phyloP scores from a whole-genome alignment of 1,139 yeast genomes.

The Candida mesenterica region DNA sequence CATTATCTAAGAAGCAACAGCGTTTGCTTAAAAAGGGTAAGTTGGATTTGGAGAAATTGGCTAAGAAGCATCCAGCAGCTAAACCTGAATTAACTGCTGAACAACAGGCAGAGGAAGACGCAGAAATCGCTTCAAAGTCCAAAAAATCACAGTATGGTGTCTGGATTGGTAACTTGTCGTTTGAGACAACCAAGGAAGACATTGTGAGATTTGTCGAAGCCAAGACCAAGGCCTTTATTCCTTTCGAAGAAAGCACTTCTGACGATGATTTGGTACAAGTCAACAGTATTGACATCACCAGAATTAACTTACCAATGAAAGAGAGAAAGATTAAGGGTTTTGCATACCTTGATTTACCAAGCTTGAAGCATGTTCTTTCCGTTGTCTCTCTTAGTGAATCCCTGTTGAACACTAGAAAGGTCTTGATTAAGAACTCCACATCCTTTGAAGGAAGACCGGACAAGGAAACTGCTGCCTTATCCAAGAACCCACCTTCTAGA shows the following conservation, averaged over 20 bases:
- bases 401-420: slow-evolving; percentile 75
- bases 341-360: slow-evolving; percentile 84
- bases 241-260: slow-evolving; percentile 13
- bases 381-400: slow-evolving; percentile 71
- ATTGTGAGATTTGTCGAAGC: slow-evolving; percentile 60
- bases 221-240: slow-evolving; percentile 45
- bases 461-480: slow-evolving; percentile 42
- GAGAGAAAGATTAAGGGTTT: slow-evolving; percentile 75
- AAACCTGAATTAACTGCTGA: slow-evolving; percentile 35
- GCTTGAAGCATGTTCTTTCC: slow-evolving; percentile 57
- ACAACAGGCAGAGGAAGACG: slow-evolving; percentile 24
- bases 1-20: slow-evolving; percentile 88
- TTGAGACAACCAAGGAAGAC: slow-evolving; percentile 79
- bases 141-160: slow-evolving; percentile 66
- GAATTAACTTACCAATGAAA: slow-evolving; percentile 67
- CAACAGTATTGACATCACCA: slow-evolving; percentile 48
- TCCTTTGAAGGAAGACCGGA: slow-evolving; percentile 90
- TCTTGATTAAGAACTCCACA: slow-evolving; percentile 77
- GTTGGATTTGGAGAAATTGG: slow-evolving; percentile 56
- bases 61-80: slow-evolving; percentile 48
- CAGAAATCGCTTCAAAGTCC: slow-evolving; percentile 24
- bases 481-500: slow-evolving; percentile 83
- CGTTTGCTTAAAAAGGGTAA: slow-evolving; percentile 83
- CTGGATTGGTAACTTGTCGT: slow-evolving; percentile 93
- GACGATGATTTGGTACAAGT: slow-evolving; percentile 42